Conservation (phyloP, 2,329 filamentous ascomycete genomes). For the Stagonosporopsis rhizophila region DNA sequence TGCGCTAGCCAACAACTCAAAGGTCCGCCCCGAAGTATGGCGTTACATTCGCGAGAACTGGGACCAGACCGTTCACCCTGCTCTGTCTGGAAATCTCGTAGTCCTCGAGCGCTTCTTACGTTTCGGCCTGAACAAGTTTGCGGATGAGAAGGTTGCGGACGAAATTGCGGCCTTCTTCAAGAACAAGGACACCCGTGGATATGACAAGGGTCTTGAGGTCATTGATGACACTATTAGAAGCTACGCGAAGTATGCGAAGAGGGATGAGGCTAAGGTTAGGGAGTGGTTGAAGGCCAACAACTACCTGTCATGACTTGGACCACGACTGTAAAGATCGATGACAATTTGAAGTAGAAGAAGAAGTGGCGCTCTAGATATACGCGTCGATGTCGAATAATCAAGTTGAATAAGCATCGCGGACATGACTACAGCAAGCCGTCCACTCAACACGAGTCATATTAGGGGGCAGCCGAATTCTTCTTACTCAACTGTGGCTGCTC, state of each 20-base stretch:
- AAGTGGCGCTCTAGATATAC: neutral
- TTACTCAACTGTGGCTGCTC: neutral
- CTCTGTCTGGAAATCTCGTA: slow-evolving; percentile 81
- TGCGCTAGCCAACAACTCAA: slow-evolving; percentile 74
- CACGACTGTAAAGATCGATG: slow-evolving; percentile 18
- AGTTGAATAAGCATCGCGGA: neutral
- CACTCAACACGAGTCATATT: neutral
- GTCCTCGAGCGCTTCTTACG: slow-evolving; percentile 89
- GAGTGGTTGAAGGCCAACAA: slow-evolving; percentile 77
- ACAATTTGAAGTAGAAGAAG: neutral
- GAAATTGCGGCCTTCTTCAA: slow-evolving; percentile 88
- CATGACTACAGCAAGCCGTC: neutral
- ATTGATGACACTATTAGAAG: slow-evolving; percentile 85
- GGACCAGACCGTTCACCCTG: slow-evolving; percentile 69
- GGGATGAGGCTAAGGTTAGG: slow-evolving; percentile 75
- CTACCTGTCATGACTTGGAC: slow-evolving; percentile 53
- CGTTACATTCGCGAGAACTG: slow-evolving; percentile 85
- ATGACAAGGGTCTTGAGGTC: slow-evolving; percentile 84
- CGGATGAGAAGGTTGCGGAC: slow-evolving; percentile 70
- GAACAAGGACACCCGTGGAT: slow-evolving; percentile 83
- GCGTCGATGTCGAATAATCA: neutral
- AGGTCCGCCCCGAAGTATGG: slow-evolving; percentile 80
- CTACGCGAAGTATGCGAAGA: slow-evolving; percentile 79
- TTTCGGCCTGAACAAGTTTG: slow-evolving; percentile 78
- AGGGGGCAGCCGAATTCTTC: neutral